These are phyloP conservation scores for Cunninghamia lanceolata DNA, from an alignment of 75 land plant species.

Conservation along the genomic window DNA sequence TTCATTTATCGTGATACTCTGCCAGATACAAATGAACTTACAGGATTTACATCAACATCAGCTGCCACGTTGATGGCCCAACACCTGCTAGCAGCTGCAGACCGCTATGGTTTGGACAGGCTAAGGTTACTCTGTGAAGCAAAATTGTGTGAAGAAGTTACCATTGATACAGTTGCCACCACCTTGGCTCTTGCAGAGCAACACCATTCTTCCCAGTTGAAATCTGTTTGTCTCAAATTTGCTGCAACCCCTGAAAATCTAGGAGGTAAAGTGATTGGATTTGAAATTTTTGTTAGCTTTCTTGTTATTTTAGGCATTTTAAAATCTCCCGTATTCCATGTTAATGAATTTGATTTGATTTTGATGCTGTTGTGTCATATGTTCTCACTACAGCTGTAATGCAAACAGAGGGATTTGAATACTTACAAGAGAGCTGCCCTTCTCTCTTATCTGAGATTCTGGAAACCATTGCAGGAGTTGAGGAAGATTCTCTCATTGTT, in stretches of 20 bases:
- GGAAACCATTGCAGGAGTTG: constrained; percentile 68
- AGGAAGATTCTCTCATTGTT: constrained; percentile 36
- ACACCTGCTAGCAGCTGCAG: constrained; percentile 83
- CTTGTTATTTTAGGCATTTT: neutral
- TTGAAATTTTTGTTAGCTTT: neutral
- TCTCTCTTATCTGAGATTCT: constrained; percentile 68
- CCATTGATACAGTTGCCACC: constrained; percentile 81
- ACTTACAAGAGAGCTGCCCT: constrained; percentile 76
- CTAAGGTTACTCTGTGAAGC: constrained; percentile 71
- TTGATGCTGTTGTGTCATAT: neutral
- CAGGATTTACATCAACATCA: neutral
- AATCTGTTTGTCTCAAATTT: constrained; percentile 71
- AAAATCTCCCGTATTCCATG: neutral
- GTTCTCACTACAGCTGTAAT: constrained; percentile 50
- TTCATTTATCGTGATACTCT: constrained; percentile 72
- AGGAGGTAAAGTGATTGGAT: constrained; percentile 30
- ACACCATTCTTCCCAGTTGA: constrained; percentile 75
- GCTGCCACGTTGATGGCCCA: constrained; percentile 70
- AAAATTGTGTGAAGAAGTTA: constrained; percentile 63
- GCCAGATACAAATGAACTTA: constrained; percentile 54
- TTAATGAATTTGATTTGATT: neutral
- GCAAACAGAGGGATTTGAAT: constrained; percentile 90
- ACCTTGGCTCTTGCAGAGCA: constrained; percentile 84
- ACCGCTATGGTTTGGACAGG: constrained; percentile 70
- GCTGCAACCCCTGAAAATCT: constrained; percentile 60